A percentile compares a stretch with the other conserved stretches of the same genome.
These are phyloP conservation scores for Coemansia sp. DNA, from an alignment of 192 early-diverging fungal species.

Conservation along the genomic window DNA sequence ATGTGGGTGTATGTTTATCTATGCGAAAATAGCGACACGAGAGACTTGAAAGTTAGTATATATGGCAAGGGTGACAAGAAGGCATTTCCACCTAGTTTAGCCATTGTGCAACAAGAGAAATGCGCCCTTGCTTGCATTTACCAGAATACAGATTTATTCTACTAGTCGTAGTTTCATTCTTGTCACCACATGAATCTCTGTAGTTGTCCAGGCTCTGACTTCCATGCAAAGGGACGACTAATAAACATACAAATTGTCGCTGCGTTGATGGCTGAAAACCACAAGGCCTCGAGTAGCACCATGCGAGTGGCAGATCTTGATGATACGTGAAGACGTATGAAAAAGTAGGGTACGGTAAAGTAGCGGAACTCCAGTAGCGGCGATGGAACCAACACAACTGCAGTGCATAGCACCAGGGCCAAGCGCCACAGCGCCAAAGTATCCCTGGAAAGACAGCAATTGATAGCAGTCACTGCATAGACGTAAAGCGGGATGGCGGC, in stretches of 20 bases:
- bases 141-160: neutral
- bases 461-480: constrained; percentile 38
- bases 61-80: too few relatives aligned
- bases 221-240: constrained; percentile 71
- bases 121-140: too few relatives aligned
- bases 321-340: constrained; percentile 68
- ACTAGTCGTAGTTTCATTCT: neutral
- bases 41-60: too few relatives aligned
- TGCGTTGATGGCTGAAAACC: constrained; percentile 60
- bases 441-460: constrained; percentile 23
- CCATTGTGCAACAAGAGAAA: too few relatives aligned
- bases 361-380: constrained; percentile 95
- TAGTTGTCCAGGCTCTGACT: constrained; percentile 57
- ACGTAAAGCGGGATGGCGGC: constrained; percentile 66
- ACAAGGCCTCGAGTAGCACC: constrained; percentile 45
- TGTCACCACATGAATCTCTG: constrained; percentile 94
- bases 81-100: too few relatives aligned
- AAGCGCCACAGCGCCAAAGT: constrained; percentile 57
- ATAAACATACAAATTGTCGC: constrained; percentile 77
- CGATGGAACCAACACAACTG: constrained; percentile 77
- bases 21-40: too few relatives aligned
- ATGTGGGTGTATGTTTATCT: too few relatives aligned
- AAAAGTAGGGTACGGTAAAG: constrained; percentile 82
- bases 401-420: constrained; percentile 54
- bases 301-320: neutral